Base-by-base conservation (phyloP, 1,284 basidiomycete genomes). In the Cryptococcus wingfieldii region DNA sequence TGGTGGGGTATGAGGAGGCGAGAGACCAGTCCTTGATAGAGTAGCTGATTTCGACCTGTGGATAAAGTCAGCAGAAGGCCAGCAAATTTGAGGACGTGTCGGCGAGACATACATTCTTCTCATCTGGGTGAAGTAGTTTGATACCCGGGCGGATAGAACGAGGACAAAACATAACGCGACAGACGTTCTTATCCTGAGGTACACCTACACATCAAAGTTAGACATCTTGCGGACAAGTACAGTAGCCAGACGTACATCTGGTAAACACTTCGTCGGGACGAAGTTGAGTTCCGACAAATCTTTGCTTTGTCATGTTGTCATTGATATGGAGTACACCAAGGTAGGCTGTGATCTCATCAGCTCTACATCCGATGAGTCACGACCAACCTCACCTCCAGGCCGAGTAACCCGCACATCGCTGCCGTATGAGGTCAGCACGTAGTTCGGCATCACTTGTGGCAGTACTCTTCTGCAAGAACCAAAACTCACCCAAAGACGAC, bases 11-110 rank as follows among this genome's bases (percentile, higher is more conserved):
- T 1, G 69, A 66, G 5, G 66, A 48, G 3, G 69, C 61, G n/a
- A 74, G 62, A n/a, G 60, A 59, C 74, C 74, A 76, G 49, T 71
- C 72, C 25, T 64, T 59, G 14, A 75, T 54, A 0, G 65, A 67
- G 10, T 71, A 52, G 12, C 62, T 65, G 1, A 75, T 67, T 53
- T 75, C 73, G 38, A 75, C 58, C 73, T 75, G 54, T 18, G 7
- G 13, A 0, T 43, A 10, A 18, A 10, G 18, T 46, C 7, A 28
- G 19, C 45, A 27, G 23, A 23, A 23, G 23, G 23, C 23, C 23
- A 23, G 23, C 23, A 23, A 23, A 23, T 23, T 23, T 23, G 23
- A 23, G 25, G 4, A 25, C 27, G 14, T 8, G 23, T 25, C 19
- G 12, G 50, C 23, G 10, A 46, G 5, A 62, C 71, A 52, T 54